A percentile compares a stretch with the other conserved stretches of the same genome.
Conservation (phyloP, 2,329 filamentous ascomycete species). For the Monilinia aucupariae region DNA sequence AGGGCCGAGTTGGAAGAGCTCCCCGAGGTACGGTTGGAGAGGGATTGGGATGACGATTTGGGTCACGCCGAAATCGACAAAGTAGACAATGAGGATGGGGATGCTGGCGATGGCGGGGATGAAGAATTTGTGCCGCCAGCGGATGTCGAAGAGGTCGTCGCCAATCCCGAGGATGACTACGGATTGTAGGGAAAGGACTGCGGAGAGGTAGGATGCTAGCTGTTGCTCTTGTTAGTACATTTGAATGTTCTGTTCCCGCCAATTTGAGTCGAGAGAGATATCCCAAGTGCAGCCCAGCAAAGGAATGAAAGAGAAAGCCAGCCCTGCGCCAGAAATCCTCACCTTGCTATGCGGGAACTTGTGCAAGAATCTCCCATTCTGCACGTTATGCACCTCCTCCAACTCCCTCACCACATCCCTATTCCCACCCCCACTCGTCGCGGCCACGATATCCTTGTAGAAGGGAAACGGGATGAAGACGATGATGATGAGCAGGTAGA, state of each 20-base stretch:
- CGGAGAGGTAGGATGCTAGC: slow-evolving; percentile 92
- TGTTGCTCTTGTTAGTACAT: slow-evolving; percentile 37
- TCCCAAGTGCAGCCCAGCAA: neutral
- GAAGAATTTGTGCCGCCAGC: slow-evolving; percentile 98
- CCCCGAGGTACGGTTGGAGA: slow-evolving; percentile 74
- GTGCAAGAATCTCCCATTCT: slow-evolving; percentile 81
- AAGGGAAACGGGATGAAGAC: slow-evolving; percentile 95
- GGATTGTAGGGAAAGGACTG: slow-evolving; percentile 85
- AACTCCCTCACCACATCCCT: slow-evolving; percentile 66
- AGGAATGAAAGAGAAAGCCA: neutral
- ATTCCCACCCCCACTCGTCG: slow-evolving; percentile 90
- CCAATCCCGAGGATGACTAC: slow-evolving; percentile 88
- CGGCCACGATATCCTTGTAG: slow-evolving; percentile 95
- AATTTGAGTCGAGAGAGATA: neutral
- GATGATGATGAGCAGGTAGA: slow-evolving; percentile 85
- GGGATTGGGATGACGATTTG: slow-evolving; percentile 87
- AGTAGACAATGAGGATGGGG: slow-evolving; percentile 92
- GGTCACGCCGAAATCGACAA: slow-evolving; percentile 96
- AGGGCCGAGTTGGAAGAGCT: slow-evolving; percentile 71
- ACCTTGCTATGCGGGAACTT: slow-evolving; percentile 94
- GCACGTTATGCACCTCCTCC: slow-evolving; percentile 34
- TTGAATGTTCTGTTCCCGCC: neutral
- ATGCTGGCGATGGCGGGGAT: slow-evolving; percentile 92
- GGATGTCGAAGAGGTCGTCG: slow-evolving; percentile 95
- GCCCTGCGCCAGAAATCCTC: slow-evolving; percentile 16